Evolutionary conservation across 2,329 filamentous ascomycete species (phyloP).

Genomic region (Cytospora chrysosperma): DNA sequence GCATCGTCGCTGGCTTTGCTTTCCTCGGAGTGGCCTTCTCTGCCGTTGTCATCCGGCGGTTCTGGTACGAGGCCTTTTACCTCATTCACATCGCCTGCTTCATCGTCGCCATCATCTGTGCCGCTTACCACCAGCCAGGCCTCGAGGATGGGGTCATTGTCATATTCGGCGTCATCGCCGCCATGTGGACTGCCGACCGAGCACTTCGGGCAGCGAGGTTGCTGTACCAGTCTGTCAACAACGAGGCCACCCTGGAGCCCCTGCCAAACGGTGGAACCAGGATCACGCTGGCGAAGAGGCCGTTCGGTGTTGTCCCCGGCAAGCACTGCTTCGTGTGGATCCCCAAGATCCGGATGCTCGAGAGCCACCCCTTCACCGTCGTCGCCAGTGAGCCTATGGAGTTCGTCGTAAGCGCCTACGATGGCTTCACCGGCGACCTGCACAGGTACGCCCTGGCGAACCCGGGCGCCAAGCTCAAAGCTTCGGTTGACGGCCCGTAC

Average conservation of each 20-base stretch:
- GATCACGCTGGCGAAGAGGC: conserved; percentile 52
- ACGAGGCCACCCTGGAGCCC: conserved; percentile 51
- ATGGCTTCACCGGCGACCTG: conserved; percentile 58
- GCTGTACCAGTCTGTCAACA: conserved; percentile 46
- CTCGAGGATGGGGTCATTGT: conserved; percentile 42
- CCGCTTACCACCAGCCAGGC: conserved; percentile 53
- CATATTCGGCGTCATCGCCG: conserved; percentile 42
- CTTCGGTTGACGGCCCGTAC: conserved; percentile 60
- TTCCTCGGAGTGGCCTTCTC: conserved; percentile 46
- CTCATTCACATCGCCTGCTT: conserved; percentile 51
- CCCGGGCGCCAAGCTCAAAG: conserved; percentile 48
- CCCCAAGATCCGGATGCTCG: conserved; percentile 52
- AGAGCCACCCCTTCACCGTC: conserved; percentile 66
- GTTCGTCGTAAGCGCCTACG: conserved; percentile 57
- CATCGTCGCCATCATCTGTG: conserved; percentile 46
- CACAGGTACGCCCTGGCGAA: conserved; percentile 50
- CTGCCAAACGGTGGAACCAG: conserved; percentile 55
- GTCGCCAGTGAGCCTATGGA: conserved; percentile 52
- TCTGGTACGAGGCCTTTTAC: conserved; percentile 58
- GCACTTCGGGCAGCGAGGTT: conserved; percentile 47
- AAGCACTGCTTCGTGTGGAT: conserved; percentile 66
- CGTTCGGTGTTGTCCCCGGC: conserved; percentile 48
- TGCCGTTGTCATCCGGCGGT: conserved; percentile 43
- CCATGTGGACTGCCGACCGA: conserved; percentile 53
- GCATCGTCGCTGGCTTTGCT: conserved; percentile 47